phyloP scores from a whole-genome alignment of 2,329 filamentous ascomycete species.

The Arthrinium phaeospermum region DNA sequence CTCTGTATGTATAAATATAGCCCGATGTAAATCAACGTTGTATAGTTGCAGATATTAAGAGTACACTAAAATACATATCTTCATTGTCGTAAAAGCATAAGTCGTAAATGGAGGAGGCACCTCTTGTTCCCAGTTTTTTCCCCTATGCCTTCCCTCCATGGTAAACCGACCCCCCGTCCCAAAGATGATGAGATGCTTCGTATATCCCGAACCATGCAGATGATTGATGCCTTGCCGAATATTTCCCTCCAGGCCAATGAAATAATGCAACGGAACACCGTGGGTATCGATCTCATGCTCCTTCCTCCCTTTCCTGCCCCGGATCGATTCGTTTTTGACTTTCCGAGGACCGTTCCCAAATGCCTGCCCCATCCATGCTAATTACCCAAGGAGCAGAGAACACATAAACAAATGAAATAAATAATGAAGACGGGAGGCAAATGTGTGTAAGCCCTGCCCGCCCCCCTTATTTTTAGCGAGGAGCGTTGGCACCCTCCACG shows the following conservation, averaged over 20 bases:
- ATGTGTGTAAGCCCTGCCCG: neutral
- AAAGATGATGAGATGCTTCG: neutral
- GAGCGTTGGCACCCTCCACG: neutral
- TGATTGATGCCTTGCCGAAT: neutral
- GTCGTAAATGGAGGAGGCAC: constrained; percentile 8
- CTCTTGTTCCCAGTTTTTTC: constrained; percentile 2
- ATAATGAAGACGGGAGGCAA: neutral
- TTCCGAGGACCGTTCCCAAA: neutral
- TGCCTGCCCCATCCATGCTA: neutral
- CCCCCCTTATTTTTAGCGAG: neutral
- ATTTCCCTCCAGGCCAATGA: neutral
- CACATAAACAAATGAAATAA: neutral
- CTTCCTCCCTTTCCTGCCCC: neutral
- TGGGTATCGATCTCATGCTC: constrained; percentile 4
- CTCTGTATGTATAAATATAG: neutral
- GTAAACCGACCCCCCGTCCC: neutral
- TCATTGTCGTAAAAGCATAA: constrained; percentile 11
- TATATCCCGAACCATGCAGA: constrained; percentile 2
- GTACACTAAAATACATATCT: constrained; percentile 6
- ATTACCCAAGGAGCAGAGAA: neutral
- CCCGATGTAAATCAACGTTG: neutral
- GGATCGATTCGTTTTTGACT: neutral
- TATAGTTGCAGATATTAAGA: neutral
- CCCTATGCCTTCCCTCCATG: neutral
- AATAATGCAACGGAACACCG: constrained; percentile 7